These are phyloP conservation scores for Mesostigma viride DNA, from an alignment of 139 green algal genomes.

Conservation along the genomic window DNA sequence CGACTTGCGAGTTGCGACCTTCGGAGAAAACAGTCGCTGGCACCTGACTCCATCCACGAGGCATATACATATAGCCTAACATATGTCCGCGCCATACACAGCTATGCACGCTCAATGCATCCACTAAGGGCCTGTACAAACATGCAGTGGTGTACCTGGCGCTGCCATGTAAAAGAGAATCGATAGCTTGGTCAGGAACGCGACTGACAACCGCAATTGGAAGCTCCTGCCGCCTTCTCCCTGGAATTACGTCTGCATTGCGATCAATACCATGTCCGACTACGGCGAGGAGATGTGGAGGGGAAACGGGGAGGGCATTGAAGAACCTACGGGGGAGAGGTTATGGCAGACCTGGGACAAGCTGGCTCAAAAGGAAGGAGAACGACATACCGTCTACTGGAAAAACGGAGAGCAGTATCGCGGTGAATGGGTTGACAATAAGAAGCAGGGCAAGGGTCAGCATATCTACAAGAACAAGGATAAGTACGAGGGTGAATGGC, in stretches of 20 bases:
- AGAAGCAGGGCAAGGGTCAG: conserved; percentile 51
- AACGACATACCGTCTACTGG: conserved; percentile 47
- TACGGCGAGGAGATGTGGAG: too few species aligned
- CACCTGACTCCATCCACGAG: too few species aligned
- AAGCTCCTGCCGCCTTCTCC: neutral
- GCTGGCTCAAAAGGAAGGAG: conserved; percentile 43
- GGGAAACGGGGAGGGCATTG: neutral
- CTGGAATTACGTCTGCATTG: neutral
- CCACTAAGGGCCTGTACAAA: too few species aligned
- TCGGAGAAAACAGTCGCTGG: too few species aligned
- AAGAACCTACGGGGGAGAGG: neutral
- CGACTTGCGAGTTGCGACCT: too few species aligned
- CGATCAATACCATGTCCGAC: neutral
- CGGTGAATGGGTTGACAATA: conserved; percentile 52
- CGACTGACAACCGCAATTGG: neutral
- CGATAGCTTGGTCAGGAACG: neutral
- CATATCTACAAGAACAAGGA: conserved; percentile 55
- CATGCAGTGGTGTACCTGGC: too few species aligned
- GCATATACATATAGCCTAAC: too few species aligned
- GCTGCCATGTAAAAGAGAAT: too few species aligned
- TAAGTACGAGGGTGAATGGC: conserved; percentile 66
- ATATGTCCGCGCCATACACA: too few species aligned
- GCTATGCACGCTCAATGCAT: too few species aligned
- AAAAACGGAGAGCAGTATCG: conserved; percentile 40
- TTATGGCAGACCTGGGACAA: neutral